Conservation (phyloP, 2,329 filamentous ascomycete genomes). For the Alternaria brassicicola region DNA sequence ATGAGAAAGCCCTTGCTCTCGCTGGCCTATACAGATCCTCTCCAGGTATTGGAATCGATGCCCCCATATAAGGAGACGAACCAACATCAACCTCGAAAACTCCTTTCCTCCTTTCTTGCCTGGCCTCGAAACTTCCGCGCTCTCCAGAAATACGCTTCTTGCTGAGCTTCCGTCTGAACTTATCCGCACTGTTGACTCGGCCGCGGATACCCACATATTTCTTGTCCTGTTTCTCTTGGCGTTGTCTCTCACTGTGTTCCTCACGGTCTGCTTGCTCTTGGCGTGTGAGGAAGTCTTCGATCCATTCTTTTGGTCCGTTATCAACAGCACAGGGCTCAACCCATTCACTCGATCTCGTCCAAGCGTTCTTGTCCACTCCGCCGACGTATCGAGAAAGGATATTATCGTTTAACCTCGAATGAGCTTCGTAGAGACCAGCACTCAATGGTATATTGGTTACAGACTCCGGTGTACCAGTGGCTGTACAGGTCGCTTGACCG, state of each 20-base stretch:
- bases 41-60: neutral
- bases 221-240: conserved; percentile 3
- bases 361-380: neutral
- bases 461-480: conserved; percentile 10
- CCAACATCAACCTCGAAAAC: neutral
- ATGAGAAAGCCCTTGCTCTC: conserved; percentile 1
- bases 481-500: neutral
- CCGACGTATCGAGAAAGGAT: neutral
- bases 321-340: conserved; percentile 1
- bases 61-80: neutral
- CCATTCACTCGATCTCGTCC: conserved; percentile 10
- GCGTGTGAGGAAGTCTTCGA: conserved; percentile 13
- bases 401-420: conserved; percentile 1
- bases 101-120: neutral
- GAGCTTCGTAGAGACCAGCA: neutral
- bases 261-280: conserved; percentile 7
- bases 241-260: neutral
- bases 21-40: neutral
- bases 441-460: conserved; percentile 1
- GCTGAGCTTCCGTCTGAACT: conserved; percentile 5
- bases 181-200: conserved; percentile 9
- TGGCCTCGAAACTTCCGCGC: neutral
- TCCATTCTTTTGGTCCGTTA: conserved; percentile 10
- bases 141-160: neutral
- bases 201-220: neutral